phyloP scores from a whole-genome alignment of 2,329 filamentous ascomycete species.

The Botryotinia globosa region DNA sequence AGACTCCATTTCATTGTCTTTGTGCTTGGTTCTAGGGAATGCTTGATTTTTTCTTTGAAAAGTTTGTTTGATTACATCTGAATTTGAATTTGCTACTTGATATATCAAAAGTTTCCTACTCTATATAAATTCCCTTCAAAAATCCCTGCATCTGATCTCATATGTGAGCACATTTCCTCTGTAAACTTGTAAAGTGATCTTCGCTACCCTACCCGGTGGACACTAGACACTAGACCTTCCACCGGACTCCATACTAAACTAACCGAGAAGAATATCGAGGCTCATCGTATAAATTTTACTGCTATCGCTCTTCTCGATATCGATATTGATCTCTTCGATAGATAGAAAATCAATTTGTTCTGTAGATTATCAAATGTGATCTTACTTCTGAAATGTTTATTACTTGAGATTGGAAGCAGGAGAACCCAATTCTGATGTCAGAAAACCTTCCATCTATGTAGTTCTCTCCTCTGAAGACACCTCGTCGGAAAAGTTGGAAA shows the following conservation, averaged over 20 bases:
- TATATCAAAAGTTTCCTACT: background rate
- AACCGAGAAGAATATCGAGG: background rate
- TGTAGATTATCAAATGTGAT: background rate
- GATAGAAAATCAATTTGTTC: background rate
- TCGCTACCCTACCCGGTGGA: background rate
- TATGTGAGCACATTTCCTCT: background rate
- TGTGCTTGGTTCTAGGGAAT: background rate
- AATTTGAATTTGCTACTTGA: background rate
- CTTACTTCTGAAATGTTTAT: background rate
- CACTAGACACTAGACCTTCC: background rate
- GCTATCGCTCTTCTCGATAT: background rate
- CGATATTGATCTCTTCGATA: background rate
- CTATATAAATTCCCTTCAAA: background rate
- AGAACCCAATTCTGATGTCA: background rate
- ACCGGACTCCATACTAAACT: background rate
- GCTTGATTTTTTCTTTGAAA: background rate
- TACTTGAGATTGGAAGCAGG: background rate
- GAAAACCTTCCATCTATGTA: background rate
- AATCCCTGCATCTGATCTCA: background rate
- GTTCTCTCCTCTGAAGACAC: background rate
- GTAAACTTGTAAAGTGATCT: background rate
- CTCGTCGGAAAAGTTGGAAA: background rate
- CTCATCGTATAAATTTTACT: background rate
- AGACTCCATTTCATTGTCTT: background rate
- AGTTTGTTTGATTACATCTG: background rate